Base-by-base conservation (phyloP, 352 stramenopile species). In the Pythium insidiosum region DNA sequence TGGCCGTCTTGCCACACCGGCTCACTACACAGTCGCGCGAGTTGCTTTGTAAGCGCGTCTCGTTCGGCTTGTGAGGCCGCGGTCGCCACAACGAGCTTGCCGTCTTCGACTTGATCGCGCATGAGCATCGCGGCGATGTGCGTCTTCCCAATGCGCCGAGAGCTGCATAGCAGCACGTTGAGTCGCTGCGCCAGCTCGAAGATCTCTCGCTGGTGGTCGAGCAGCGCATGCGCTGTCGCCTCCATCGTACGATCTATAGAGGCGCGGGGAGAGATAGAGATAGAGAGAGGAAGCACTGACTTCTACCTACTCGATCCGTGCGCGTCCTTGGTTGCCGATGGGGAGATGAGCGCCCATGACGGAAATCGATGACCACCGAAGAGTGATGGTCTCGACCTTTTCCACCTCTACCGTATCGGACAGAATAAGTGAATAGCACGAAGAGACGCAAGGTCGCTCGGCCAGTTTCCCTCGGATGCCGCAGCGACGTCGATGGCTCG, bases 101-200 rank as follows among this genome's bases (percentile, higher is more conserved):
- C 5, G 25, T 28, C 21, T 38, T 23, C 18, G 36, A 47, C 16
- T 29, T 11, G 21, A 56, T 84, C 75, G 37, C 68, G 68, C 33
- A 87, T 43, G 36, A 84, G 49, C 30, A 72, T 56, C 13, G 62
- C 68, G 33, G 68, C 63, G 15, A 85, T 39, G 50, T 84, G 84
- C 9, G 73, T 90, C 58, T 91, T 91, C 35, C 81, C 81, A 5
- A 90, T 50, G 11, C 61, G 45, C 24, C 61, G 58, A 19, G 67
- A 37, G 4, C 76, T 74, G 50, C 70, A 83, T 7, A 94, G 34
- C 19, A 88, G 42, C 34, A 79, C 68, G 40, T 80, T 90, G 43
- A 69, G 73, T 23, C 49, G 55, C 12, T 53, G 60, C 37, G 74
- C 81, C 18, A 94, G 60, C 24, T 71, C 73, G 47, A 76, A 63